Base-by-base conservation (phyloP, 2,329 filamentous ascomycete genomes). In the Aspergillus spinulosporus region DNA sequence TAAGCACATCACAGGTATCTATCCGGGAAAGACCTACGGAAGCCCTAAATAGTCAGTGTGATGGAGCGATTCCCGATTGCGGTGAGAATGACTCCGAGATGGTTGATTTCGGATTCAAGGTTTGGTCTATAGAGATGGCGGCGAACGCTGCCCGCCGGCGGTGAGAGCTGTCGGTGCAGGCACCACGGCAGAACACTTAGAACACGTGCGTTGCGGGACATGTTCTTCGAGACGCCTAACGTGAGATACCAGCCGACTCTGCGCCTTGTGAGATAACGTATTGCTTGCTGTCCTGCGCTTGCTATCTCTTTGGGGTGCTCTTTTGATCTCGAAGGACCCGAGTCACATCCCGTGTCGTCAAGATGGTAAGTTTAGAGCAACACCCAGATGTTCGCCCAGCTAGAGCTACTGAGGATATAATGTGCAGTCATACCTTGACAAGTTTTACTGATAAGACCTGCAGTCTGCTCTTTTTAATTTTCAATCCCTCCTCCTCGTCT, bases 401-500 rank as follows among this genome's bases (percentile, higher is more conserved):
- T 39, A 46, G 15, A 39, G 28, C 31, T 28, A 9, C 9, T 32
- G 26, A 28, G 5, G 11, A 26, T 15, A 7, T 26, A 49, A 44
- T 15, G 54, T 45, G 37, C n/a, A 11, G 29, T 32, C 11, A 9
- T 39, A 46, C 37, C 21, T 9, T 45, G 15, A 21, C 6, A 7
- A 8, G 15, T 8, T 39, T 11, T 42, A 42, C 28, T 49, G 36
- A 57, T 31, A 11, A 46, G 21, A 12, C 3, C 44, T 50, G 49
- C 69, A 97, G 94, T 89, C 94, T 58, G 94, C 94, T 54, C 88
- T 99, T 69, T 97, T 99, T 87, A 97, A 97, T 79, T 97, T 99
- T 81, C 92, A 97, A 76, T 96, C 92, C 57, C 88, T 97, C 66
- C 85, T 99, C 66, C 85, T 97, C 67, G 93, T 97, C 65, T 86